phyloP scores from a whole-genome alignment of 192 early-diverging fungal species.

The Linnemannia schmuckeri region DNA sequence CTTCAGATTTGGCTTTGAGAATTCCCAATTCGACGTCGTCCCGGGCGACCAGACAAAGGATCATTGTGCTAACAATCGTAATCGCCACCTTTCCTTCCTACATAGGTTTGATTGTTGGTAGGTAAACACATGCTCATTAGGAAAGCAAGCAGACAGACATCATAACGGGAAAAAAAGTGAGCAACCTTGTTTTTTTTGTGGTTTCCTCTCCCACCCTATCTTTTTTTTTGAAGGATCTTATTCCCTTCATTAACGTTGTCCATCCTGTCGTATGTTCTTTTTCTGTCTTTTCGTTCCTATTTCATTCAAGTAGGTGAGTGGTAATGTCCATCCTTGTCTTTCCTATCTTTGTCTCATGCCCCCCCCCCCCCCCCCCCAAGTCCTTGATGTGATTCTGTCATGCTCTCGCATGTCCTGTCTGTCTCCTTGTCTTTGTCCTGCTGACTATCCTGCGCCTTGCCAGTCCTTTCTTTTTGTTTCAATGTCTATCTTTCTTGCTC shows the following conservation, averaged over 20 bases:
- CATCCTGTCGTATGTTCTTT: neutral
- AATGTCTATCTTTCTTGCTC: neutral
- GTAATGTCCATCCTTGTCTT: too few relatives aligned
- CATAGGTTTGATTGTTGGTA: neutral
- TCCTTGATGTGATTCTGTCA: too few relatives aligned
- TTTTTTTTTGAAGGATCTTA: neutral
- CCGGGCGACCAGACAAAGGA: constrained; percentile 67
- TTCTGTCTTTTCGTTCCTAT: neutral
- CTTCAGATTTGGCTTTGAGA: constrained; percentile 67
- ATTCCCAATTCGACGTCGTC: constrained; percentile 64
- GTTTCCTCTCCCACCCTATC: constrained; percentile 1
- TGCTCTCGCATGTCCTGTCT: too few relatives aligned
- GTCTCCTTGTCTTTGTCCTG: too few relatives aligned
- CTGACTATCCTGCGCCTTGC: too few relatives aligned
- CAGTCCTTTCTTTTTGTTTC: too few relatives aligned
- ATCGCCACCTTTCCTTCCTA: constrained; percentile 64
- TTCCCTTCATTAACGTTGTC: too few relatives aligned
- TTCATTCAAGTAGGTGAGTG: neutral
- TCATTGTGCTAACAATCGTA: constrained; percentile 62
- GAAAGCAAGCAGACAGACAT: neutral
- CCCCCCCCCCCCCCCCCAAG: too few relatives aligned
- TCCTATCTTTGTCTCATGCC: too few relatives aligned
- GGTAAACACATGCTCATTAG: neutral
- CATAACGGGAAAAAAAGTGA: neutral
- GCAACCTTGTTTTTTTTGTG: neutral